These are phyloP conservation scores for Penicillium sp. DNA, from an alignment of 2,329 filamentous ascomycete species.

Conservation along the genomic window DNA sequence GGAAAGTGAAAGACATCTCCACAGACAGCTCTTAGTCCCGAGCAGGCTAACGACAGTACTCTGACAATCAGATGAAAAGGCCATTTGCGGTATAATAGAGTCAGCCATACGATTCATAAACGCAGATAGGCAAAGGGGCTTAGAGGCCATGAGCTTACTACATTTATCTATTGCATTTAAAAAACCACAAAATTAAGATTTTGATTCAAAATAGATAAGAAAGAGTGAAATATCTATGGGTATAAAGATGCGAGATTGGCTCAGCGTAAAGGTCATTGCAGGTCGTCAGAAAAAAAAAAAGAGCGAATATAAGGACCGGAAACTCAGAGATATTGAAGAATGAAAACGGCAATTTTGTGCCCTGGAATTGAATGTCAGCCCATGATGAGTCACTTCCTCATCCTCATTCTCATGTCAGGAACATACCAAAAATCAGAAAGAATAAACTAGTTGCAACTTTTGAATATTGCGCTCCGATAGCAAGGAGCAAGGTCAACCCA, in stretches of 20 bases:
- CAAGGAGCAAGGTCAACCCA: neutral
- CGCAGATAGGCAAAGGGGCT: too few species aligned
- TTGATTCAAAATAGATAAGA: neutral
- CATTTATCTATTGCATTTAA: neutral
- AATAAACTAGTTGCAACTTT: neutral
- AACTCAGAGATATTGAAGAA: neutral
- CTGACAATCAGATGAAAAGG: too few species aligned
- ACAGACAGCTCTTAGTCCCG: too few species aligned
- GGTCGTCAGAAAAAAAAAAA: neutral
- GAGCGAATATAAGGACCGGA: neutral
- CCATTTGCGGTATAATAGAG: too few species aligned
- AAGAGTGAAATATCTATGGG: neutral
- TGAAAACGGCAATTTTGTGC: neutral
- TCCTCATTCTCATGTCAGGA: neutral
- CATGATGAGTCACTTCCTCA: neutral
- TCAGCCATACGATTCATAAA: too few species aligned
- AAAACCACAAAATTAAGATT: neutral
- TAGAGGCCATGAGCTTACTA: too few species aligned
- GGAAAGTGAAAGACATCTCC: too few species aligned
- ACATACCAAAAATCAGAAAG: neutral
- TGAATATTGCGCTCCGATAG: neutral
- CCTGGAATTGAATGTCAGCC: neutral
- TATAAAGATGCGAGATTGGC: neutral
- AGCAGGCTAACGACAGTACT: fast-evolving
- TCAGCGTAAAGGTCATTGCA: neutral